phyloP scores from a whole-genome alignment of 768 basidiomycete species.

The Suillus sp. region DNA sequence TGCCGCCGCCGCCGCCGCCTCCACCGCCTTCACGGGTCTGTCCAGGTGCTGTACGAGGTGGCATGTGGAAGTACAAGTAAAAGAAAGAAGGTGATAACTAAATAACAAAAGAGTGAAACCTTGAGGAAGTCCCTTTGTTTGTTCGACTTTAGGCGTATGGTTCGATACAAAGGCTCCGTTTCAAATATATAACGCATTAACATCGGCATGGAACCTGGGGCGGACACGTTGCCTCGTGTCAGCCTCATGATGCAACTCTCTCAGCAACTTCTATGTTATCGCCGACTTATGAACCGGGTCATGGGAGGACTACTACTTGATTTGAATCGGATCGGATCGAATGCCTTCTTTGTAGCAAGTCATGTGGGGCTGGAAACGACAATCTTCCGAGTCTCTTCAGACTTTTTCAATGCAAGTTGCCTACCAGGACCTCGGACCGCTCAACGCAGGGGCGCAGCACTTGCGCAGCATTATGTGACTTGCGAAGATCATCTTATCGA shows the following conservation, averaged over 20 bases:
- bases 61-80: conserved; percentile 33
- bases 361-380: neutral
- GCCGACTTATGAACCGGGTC: neutral
- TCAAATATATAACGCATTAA: conserved; percentile 1
- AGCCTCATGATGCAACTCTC: neutral
- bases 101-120: conserved; percentile 15
- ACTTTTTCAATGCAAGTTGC: neutral
- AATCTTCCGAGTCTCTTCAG: neutral
- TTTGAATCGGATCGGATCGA: neutral
- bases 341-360: neutral
- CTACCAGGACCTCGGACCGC: neutral
- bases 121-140: conserved; percentile 3
- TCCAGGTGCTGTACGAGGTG: conserved; percentile 38
- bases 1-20: conserved; percentile 34
- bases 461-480: neutral
- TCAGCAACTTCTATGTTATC: conserved; percentile 1
- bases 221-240: neutral
- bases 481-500: neutral
- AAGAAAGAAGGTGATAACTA: neutral
- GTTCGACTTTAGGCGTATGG: conserved; percentile 1
- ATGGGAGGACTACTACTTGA: neutral
- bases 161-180: conserved; percentile 3
- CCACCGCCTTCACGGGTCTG: conserved; percentile 35
- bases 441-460: neutral
- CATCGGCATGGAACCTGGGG: conserved; percentile 3